Evolutionary conservation across 164 flowering plant species (phyloP), one percentile per base, ranked within the genome.

Genomic region (Platanus orientalis): DNA sequence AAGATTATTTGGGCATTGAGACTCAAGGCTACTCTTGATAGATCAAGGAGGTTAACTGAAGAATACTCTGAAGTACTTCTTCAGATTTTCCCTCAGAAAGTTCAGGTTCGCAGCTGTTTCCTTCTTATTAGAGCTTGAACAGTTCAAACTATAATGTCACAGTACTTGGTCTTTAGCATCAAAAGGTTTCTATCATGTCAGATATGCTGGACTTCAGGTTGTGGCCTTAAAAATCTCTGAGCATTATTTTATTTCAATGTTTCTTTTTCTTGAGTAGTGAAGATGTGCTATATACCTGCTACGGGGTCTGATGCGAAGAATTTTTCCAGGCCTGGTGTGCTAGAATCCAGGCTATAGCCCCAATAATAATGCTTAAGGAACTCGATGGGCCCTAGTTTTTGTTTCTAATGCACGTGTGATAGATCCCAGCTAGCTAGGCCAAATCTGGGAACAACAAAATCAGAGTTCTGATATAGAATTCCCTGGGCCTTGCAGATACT

Each of bases 1-100:
- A 90, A 78, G 74, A 78, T 57, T 60, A 80, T 93, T 50, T 90
- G 98, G 98, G 92, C 81, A 61, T 68, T 93, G 60, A 84, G 97
- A 77, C 82, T 90, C 57, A 93, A 93, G 77, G 98, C 98, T 69
- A 90, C 98, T 45, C 83, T 93, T 66, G 98, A 93, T 75, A 83
- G 98, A 77, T 72, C 92, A 45, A 81, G 90, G 74, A 85, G 98
- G 79, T 68, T 93, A 47, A 93, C 96, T 50, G 98, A 90, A 70
- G 94, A 89, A 71, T 90, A 88, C 67, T 82, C 97, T 61, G 98
- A 93, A 75, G 77, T 77, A 60, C 87, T 93, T 75, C 94, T 93
- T 68, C 81, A 80, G 65, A 83, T 90, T 67, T 88, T 90, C 64
- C 97, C 97, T 48, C 72, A 74, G 32, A 90, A 80, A 80, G 92